Evolutionary conservation across 1,284 basidiomycete species (phyloP).

Genomic region (Microbotryum violaceum): DNA sequence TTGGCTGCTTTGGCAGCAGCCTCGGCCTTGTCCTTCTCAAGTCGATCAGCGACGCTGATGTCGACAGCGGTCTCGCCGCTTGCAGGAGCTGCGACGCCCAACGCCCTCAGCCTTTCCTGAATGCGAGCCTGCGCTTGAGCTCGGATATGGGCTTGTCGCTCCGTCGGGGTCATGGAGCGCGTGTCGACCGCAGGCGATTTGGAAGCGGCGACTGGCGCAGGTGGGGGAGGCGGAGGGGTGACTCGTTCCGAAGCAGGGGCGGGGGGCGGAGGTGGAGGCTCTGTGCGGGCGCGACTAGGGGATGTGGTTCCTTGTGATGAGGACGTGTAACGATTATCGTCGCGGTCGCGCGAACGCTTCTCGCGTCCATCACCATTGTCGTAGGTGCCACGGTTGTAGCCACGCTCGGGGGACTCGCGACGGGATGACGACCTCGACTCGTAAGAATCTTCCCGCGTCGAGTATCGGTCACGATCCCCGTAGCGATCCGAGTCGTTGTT

Average conservation of each 20-base stretch:
- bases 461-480: constrained; percentile 10
- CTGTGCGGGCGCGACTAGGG: constrained; percentile 44
- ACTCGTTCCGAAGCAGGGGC: constrained; percentile 31
- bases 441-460: constrained; percentile 45
- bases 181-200: constrained; percentile 50
- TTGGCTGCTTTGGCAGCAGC: constrained; percentile 38
- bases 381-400: constrained; percentile 37
- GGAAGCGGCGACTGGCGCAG: constrained; percentile 46
- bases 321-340: constrained; percentile 41
- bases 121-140: constrained; percentile 77
- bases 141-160: constrained; percentile 70
- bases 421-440: constrained; percentile 10
- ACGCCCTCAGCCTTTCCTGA: constrained; percentile 75
- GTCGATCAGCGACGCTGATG: constrained; percentile 32
- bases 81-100: constrained; percentile 61
- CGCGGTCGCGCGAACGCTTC: constrained; percentile 14
- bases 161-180: constrained; percentile 76
- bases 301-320: constrained; percentile 31
- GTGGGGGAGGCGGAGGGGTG: constrained; percentile 45
- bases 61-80: constrained; percentile 35
- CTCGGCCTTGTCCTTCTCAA: constrained; percentile 38
- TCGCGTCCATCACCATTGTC: constrained; percentile 37
- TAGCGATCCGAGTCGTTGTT: constrained; percentile 62
- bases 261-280: constrained; percentile 34
- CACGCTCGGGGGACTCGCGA: constrained; percentile 25